These are phyloP conservation scores for Crithidia fasciculata DNA, from an alignment of 208 protist species.

Conservation along the genomic window DNA sequence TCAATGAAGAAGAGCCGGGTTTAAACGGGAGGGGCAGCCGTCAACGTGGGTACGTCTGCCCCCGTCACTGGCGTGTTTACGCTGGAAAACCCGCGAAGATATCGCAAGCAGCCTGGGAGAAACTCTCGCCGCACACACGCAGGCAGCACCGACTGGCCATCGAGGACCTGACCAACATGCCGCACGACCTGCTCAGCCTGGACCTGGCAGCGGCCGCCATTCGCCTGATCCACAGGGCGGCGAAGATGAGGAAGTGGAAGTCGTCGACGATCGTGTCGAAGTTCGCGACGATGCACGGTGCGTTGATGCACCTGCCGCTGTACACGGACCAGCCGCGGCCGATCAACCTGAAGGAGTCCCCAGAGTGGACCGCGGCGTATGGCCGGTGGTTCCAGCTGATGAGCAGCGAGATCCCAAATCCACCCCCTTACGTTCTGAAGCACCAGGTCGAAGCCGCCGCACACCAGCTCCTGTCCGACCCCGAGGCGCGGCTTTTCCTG, in stretches of 20 bases:
- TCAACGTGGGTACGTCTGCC: constrained; percentile 11
- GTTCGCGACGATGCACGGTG: neutral
- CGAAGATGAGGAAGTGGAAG: neutral
- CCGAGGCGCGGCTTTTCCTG: neutral
- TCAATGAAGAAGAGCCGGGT: neutral
- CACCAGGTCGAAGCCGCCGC: neutral
- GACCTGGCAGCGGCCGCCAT: neutral
- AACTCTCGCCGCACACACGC: neutral
- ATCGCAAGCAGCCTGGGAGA: constrained; percentile 2
- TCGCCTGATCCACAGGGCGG: neutral
- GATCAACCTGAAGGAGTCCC: neutral
- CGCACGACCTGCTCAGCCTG: neutral
- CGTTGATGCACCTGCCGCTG: neutral
- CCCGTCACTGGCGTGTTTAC: neutral
- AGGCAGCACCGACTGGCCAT: neutral
- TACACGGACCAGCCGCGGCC: neutral
- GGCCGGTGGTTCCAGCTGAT: neutral
- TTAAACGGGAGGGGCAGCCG: constrained; percentile 9
- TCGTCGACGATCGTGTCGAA: neutral
- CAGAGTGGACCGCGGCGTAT: neutral
- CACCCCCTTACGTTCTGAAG: neutral
- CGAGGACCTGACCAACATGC: constrained; percentile 2
- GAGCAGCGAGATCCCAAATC: neutral
- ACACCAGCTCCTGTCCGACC: neutral
- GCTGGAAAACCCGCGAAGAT: neutral